Conservation (phyloP, 495 filamentous ascomycete species). For the Xylaria intraflava region DNA sequence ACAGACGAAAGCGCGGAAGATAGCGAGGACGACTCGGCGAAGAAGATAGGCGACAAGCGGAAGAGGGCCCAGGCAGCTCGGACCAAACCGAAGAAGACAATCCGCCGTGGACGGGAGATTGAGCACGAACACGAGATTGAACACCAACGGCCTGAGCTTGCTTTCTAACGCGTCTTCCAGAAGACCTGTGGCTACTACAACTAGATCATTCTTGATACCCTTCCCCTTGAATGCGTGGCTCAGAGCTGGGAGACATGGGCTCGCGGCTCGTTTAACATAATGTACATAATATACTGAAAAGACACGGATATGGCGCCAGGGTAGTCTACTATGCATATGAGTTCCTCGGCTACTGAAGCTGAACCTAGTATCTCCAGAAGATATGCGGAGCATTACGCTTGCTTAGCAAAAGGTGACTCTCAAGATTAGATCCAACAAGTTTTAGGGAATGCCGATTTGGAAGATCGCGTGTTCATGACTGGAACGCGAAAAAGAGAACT, state of each 20-base stretch:
- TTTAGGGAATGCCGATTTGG: too few species aligned
- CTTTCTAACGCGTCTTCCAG: slow-evolving; percentile 27
- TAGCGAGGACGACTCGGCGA: slow-evolving; percentile 37
- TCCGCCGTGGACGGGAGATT: slow-evolving; percentile 54
- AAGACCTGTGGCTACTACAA: not conserved
- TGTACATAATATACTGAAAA: not conserved
- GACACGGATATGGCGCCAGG: not conserved
- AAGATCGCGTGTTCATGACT: too few species aligned
- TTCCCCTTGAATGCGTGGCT: not conserved
- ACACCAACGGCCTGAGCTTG: slow-evolving; percentile 30
- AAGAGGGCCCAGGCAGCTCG: slow-evolving; percentile 54
- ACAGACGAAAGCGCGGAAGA: slow-evolving; percentile 47
- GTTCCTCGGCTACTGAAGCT: too few species aligned
- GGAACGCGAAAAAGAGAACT: too few species aligned
- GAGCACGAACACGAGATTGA: slow-evolving; percentile 63
- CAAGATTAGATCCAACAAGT: too few species aligned
- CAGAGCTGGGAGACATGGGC: not conserved
- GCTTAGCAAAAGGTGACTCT: too few species aligned
- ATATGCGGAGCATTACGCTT: too few species aligned
- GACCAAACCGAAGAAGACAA: slow-evolving; percentile 57
- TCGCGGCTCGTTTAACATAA: not conserved
- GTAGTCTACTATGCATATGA: too few species aligned
- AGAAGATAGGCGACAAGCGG: slow-evolving; percentile 56
- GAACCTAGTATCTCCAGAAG: too few species aligned
- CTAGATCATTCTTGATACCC: slow-evolving; percentile 10